Conservation (phyloP, 441 rosid species). For the Jatropha podagrica region DNA sequence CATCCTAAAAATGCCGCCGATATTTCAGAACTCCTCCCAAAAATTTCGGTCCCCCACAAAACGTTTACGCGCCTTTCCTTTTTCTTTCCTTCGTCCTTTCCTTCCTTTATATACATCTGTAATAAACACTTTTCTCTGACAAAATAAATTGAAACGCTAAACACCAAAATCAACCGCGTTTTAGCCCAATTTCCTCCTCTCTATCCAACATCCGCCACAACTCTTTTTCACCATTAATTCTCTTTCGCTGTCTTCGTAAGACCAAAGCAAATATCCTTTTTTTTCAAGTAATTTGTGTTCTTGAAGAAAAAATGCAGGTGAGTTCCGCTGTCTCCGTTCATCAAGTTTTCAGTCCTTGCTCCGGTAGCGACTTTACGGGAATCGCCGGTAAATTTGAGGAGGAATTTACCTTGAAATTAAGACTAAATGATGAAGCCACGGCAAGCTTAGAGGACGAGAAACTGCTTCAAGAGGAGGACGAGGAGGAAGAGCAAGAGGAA, state of each 20-base stretch:
- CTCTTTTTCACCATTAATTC: not conserved
- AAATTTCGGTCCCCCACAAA: not conserved
- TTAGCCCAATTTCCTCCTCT: not conserved
- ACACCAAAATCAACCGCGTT: not conserved
- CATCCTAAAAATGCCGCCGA: not conserved
- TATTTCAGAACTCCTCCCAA: not conserved
- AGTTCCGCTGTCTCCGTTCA: not conserved
- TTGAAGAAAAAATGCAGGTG: conserved; percentile 8
- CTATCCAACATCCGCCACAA: not conserved
- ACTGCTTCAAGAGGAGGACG: conserved; percentile 15
- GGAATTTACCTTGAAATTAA: conserved; percentile 32
- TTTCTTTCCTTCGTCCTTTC: not conserved
- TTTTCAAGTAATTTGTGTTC: too few relatives aligned
- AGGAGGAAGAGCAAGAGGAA: conserved; percentile 38
- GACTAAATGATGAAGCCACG: conserved; percentile 2
- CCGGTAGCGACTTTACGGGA: conserved; percentile 11
- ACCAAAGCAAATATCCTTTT: too few relatives aligned
- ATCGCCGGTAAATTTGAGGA: conserved; percentile 25
- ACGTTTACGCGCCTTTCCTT: not conserved
- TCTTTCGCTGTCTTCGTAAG: not conserved
- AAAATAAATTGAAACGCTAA: not conserved
- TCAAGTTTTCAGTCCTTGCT: not conserved
- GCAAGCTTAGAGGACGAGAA: not conserved
- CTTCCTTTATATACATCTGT: not conserved
- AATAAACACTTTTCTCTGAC: not conserved